Percentiles rank a stretch among this genome's conserved stretches.
These are phyloP conservation scores for Amanita phalloides DNA, from an alignment of 768 basidiomycete species.

Conservation along the genomic window DNA sequence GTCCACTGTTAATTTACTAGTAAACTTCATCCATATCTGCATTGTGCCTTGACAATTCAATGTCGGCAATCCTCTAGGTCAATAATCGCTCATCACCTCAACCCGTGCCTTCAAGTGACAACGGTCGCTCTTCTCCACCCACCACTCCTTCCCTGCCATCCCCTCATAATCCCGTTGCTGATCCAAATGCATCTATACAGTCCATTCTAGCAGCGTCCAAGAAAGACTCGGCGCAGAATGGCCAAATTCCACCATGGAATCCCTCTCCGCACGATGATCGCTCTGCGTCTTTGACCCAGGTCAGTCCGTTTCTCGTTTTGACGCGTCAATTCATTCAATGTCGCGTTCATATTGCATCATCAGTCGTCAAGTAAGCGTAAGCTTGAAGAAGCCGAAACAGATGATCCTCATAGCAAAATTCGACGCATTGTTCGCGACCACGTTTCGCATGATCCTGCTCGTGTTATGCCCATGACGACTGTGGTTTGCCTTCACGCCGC, in stretches of 20 bases:
- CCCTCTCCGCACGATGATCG: constrained; percentile 18
- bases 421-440: constrained; percentile 79
- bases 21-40: constrained; percentile 16
- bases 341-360: neutral
- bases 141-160: constrained; percentile 11
- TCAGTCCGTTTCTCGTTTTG: constrained; percentile 13
- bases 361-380: constrained; percentile 59
- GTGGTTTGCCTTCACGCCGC: constrained; percentile 86
- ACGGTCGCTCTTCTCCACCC: constrained; percentile 4
- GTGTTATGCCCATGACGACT: constrained; percentile 82
- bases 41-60: constrained; percentile 8
- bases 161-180: constrained; percentile 19
- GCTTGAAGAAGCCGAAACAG: constrained; percentile 52
- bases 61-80: constrained; percentile 5
- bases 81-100: constrained; percentile 7
- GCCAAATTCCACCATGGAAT: constrained; percentile 30
- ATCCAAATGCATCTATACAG: constrained; percentile 36
- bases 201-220: constrained; percentile 43
- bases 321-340: constrained; percentile 4
- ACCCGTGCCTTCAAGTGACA: constrained; percentile 6
- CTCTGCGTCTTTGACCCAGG: constrained; percentile 25
- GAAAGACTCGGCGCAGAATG: constrained; percentile 28
- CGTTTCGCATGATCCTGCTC: constrained; percentile 62
- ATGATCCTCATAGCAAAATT: constrained; percentile 68
- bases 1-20: constrained; percentile 17